Evolutionary conservation across 371 early-diverging fungal species (phyloP).

Genomic region (Mucor mucedo): DNA sequence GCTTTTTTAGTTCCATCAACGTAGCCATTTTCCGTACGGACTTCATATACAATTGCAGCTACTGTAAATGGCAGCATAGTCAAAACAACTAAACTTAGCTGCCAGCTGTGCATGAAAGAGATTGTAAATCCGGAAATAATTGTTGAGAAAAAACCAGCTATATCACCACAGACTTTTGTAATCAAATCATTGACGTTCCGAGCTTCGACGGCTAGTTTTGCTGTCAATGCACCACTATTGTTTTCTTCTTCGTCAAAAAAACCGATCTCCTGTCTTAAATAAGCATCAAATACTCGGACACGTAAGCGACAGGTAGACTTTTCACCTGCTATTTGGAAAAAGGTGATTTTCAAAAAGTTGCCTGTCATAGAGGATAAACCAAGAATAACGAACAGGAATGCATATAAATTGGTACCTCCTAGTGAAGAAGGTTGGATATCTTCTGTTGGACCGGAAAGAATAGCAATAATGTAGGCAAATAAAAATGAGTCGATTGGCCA

Average conservation of each 20-base stretch:
- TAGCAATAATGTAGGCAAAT: conserved; percentile 9
- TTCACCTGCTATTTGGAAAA: conserved; percentile 57
- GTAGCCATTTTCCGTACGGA: conserved; percentile 33
- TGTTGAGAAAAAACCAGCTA: conserved; percentile 52
- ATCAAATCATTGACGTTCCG: conserved; percentile 64
- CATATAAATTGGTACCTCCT: conserved; percentile 67
- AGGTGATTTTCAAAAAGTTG: conserved; percentile 28
- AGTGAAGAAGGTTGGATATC: conserved; percentile 44
- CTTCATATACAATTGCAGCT: conserved; percentile 34
- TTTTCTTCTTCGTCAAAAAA: conserved; percentile 86
- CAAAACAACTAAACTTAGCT: conserved; percentile 53
- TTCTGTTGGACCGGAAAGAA: conserved; percentile 3
- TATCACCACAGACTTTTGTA: conserved; percentile 62
- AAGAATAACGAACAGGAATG: conserved; percentile 69
- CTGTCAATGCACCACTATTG: conserved; percentile 77
- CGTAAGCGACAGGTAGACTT: conserved; percentile 62
- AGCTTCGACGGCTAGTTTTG: conserved; percentile 82
- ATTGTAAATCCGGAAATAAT: conserved; percentile 30
- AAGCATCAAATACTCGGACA: conserved; percentile 52
- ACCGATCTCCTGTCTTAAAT: conserved; percentile 79
- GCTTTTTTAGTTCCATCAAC: conserved; percentile 57
- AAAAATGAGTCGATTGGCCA: conserved; percentile 30
- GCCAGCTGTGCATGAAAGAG: conserved; percentile 53
- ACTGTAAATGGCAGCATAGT: conserved; percentile 45
- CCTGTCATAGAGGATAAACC: conserved; percentile 56